Percentiles rank a stretch among this genome's conserved stretches.
Evolutionary conservation across 2,329 filamentous ascomycete species (phyloP).

Genomic region (Torrubiellomyces zombiae): DNA sequence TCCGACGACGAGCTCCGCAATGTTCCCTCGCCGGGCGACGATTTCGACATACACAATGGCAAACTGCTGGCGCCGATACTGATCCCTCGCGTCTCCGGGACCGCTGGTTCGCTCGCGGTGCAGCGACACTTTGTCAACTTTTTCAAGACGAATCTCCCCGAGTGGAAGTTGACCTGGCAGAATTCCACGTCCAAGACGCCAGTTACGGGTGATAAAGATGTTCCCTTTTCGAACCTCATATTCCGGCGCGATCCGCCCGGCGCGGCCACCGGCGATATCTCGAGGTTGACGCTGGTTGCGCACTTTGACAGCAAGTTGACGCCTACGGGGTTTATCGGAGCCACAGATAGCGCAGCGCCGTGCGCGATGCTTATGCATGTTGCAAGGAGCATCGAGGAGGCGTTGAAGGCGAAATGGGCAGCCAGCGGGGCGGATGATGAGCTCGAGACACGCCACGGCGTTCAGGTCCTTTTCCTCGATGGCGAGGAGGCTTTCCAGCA

Average conservation of each 20-base stretch:
- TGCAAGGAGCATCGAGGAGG: constrained; percentile 62
- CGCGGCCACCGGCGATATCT: constrained; percentile 55
- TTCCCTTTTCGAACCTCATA: constrained; percentile 80
- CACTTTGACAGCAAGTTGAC: constrained; percentile 80
- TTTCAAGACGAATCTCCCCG: constrained; percentile 56
- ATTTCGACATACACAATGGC: constrained; percentile 66
- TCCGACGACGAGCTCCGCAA: constrained; percentile 57
- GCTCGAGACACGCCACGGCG: constrained; percentile 60
- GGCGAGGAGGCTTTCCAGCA: constrained; percentile 80
- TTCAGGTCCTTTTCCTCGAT: constrained; percentile 82
- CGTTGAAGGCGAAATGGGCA: constrained; percentile 68
- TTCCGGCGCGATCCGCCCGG: constrained; percentile 80
- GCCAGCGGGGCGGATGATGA: constrained; percentile 46
- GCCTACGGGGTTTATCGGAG: constrained; percentile 79
- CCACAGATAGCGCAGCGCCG: constrained; percentile 82
- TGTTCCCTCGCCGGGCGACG: constrained; percentile 54
- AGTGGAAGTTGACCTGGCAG: constrained; percentile 69
- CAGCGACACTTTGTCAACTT: constrained; percentile 74
- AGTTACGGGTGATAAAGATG: constrained; percentile 46
- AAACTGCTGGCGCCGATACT: constrained; percentile 73
- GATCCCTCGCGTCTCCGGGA: constrained; percentile 75
- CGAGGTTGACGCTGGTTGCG: constrained; percentile 70
- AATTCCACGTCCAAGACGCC: constrained; percentile 83
- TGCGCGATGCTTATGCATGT: constrained; percentile 88
- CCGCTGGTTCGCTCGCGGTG: constrained; percentile 53